Percentiles rank a stretch among this genome's conserved stretches.
Evolutionary conservation across 768 basidiomycete genomes (phyloP).

Genomic region (Hysterangium stoloniferum): DNA sequence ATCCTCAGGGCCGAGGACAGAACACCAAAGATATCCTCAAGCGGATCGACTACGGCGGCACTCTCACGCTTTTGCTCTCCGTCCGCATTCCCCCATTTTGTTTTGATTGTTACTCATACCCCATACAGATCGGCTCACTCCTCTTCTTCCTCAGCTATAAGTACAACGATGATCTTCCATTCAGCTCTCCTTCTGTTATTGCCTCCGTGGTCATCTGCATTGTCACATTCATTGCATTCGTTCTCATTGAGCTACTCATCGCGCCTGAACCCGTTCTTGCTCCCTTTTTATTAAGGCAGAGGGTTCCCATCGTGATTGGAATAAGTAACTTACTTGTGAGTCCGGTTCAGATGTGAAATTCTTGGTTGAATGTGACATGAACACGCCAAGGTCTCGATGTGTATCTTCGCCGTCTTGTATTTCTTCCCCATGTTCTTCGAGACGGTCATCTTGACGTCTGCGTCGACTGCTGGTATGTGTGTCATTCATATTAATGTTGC

Average conservation of each 20-base stretch:
- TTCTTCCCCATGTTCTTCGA: constrained; percentile 84
- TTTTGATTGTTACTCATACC: constrained; percentile 27
- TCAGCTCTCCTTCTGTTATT: constrained; percentile 50
- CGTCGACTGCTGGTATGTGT: constrained; percentile 53
- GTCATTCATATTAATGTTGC: not conserved
- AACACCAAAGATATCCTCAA: constrained; percentile 58
- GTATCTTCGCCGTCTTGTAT: constrained; percentile 72
- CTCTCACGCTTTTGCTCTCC: constrained; percentile 47
- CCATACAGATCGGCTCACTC: constrained; percentile 35
- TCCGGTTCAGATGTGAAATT: too few species aligned
- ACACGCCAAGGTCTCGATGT: constrained; percentile 53
- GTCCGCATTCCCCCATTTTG: constrained; percentile 36
- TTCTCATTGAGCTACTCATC: constrained; percentile 54
- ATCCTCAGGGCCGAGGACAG: constrained; percentile 53
- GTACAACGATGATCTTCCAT: constrained; percentile 59
- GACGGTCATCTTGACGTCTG: constrained; percentile 61
- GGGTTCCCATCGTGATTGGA: constrained; percentile 65
- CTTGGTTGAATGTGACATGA: too few species aligned
- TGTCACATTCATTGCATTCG: constrained; percentile 43
- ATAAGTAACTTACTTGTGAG: constrained; percentile 52
- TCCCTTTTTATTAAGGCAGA: constrained; percentile 53
- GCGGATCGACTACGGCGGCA: constrained; percentile 75
- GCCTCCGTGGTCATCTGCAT: constrained; percentile 37
- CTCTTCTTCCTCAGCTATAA: constrained; percentile 62
- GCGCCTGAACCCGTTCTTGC: constrained; percentile 69